A percentile compares a stretch with the other conserved stretches of the same genome.
Evolutionary conservation across 306 rosid genomes (phyloP).

Genomic region (Echinosophora koreensis): DNA sequence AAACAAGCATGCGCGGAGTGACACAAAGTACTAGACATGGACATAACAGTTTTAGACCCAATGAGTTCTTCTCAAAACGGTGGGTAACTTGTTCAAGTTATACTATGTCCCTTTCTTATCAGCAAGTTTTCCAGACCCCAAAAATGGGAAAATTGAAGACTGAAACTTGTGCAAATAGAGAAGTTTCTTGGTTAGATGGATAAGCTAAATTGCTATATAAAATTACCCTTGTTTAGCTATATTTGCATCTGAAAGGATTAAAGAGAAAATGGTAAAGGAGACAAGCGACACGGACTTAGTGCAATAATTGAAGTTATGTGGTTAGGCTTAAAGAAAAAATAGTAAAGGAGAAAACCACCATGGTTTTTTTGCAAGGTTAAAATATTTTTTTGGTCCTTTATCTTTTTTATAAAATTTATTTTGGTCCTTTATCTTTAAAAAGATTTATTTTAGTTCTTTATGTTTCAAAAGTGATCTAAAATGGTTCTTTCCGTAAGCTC

Average conservation of each 20-base stretch:
- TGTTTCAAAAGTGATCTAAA: too few species aligned
- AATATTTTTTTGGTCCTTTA: too few species aligned
- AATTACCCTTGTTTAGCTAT: conserved; percentile 8
- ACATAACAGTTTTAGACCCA: conserved; percentile 38
- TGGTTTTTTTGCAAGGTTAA: conserved; percentile 37
- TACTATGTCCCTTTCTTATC: neutral
- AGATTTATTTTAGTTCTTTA: too few species aligned
- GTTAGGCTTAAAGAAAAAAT: conserved; percentile 13
- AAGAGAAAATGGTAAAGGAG: conserved; percentile 14
- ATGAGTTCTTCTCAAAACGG: neutral
- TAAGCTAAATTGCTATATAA: neutral
- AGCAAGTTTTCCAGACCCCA: conserved; percentile 1
- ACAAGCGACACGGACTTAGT: conserved; percentile 36
- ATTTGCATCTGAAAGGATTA: conserved; percentile 3
- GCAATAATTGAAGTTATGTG: conserved; percentile 36
- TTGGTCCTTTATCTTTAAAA: too few species aligned
- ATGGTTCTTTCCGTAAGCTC: too few species aligned
- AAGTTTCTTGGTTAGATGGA: conserved; percentile 6
- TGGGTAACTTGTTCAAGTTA: conserved; percentile 25
- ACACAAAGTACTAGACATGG: conserved; percentile 47
- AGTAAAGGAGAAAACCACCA: conserved; percentile 46
- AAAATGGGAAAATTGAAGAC: neutral
- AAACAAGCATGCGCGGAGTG: conserved; percentile 65
- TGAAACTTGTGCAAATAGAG: conserved; percentile 34
- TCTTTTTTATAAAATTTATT: too few species aligned